These are phyloP conservation scores for Hymenochaete sp. DNA, from an alignment of 1,284 basidiomycete species.

Conservation along the genomic window DNA sequence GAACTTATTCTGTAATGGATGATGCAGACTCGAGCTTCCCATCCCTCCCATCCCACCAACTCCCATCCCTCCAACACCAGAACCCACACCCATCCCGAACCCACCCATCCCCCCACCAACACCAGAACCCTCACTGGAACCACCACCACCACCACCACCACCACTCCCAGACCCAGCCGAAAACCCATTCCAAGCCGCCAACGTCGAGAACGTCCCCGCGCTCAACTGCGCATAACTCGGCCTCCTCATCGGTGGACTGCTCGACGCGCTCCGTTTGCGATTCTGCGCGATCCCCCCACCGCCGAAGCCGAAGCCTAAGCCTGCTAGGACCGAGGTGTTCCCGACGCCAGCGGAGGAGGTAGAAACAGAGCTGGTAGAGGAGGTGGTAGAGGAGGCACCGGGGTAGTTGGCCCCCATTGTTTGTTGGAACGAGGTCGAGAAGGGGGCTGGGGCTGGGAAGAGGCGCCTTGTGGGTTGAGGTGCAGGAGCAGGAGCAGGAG, in stretches of 20 bases:
- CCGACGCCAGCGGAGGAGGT: not conserved
- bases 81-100: no score
- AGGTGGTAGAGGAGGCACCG: not conserved
- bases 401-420: not conserved
- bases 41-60: no score
- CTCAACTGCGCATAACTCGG: not conserved
- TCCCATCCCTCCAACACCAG: no score
- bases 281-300: not conserved
- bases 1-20: no score
- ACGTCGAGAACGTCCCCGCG: not conserved
- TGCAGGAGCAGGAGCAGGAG: slow-evolving; percentile 19
- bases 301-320: slow-evolving; percentile 18
- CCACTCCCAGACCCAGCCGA: no score
- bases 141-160: no score
- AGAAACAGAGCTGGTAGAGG: not conserved
- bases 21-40: no score
- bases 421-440: no score
- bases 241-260: slow-evolving; percentile 9
- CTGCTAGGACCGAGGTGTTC: slow-evolving; percentile 17
- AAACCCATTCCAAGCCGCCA: no score
- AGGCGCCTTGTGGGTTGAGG: slow-evolving; percentile 17
- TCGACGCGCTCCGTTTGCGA: slow-evolving; percentile 16
- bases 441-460: slow-evolving; percentile 18
- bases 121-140: no score
- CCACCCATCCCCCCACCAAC: no score